Conservation (phyloP, 768 basidiomycete genomes). For the Cystofilobasidium macerans region DNA sequence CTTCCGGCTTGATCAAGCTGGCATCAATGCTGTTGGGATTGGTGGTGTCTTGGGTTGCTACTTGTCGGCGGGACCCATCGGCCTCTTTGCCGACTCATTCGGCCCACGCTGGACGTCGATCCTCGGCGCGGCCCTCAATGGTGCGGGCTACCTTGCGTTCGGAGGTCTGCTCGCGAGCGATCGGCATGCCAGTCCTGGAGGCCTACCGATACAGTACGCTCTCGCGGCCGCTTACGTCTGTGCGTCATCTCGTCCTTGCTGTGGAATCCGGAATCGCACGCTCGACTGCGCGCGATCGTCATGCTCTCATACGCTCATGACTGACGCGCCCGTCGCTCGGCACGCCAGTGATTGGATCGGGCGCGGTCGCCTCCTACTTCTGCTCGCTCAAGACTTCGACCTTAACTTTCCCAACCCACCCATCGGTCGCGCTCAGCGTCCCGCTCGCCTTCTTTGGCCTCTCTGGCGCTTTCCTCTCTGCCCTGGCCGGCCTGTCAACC, state of each 20-base stretch:
- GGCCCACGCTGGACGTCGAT: slow-evolving; percentile 7
- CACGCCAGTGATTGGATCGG: slow-evolving; percentile 16
- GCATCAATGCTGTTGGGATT: slow-evolving; percentile 8
- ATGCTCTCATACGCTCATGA: too few species aligned
- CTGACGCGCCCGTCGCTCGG: too few species aligned
- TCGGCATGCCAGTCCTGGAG: neutral
- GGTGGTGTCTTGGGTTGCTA: slow-evolving; percentile 13
- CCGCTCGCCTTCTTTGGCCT: slow-evolving; percentile 24
- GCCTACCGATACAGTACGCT: slow-evolving; percentile 10
- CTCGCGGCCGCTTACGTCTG: slow-evolving; percentile 6
- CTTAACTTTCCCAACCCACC: slow-evolving; percentile 19
- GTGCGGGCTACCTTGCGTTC: slow-evolving; percentile 13
- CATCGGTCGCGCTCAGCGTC: slow-evolving; percentile 17
- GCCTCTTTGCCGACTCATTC: slow-evolving; percentile 12
- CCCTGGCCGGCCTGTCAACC: neutral
- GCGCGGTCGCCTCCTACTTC: slow-evolving; percentile 21
- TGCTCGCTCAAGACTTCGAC: slow-evolving; percentile 20
- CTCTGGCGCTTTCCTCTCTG: slow-evolving; percentile 7
- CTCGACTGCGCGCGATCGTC: too few species aligned
- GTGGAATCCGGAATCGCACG: too few species aligned
- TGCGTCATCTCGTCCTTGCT: too few species aligned
- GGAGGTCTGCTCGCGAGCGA: slow-evolving; percentile 1
- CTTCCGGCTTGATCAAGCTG: slow-evolving; percentile 16
- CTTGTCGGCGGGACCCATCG: slow-evolving; percentile 6
- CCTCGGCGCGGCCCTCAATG: slow-evolving; percentile 8